These are phyloP conservation scores for Cladosporium oxysporum DNA, from an alignment of 2,329 filamentous ascomycete species.

Conservation along the genomic window DNA sequence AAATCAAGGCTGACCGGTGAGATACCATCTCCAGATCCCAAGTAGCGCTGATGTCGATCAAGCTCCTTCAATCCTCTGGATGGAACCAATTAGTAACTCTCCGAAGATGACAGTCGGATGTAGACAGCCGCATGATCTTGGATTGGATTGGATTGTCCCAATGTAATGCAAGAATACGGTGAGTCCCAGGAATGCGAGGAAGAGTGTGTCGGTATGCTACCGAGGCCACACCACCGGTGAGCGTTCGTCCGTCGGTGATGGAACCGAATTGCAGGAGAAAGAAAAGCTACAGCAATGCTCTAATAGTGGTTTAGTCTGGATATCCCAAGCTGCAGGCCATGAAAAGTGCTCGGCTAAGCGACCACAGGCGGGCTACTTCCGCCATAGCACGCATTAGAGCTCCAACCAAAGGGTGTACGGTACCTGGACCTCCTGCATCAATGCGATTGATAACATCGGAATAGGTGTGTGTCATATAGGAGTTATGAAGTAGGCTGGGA, in stretches of 20 bases:
- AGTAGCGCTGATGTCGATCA: not conserved
- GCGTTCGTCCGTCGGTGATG: not conserved
- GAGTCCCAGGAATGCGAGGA: conserved; percentile 3
- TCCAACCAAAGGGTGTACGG: not conserved
- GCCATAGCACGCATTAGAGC: not conserved
- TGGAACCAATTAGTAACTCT: not conserved
- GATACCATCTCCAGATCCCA: not conserved
- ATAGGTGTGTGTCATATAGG: not conserved
- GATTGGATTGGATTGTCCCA: not conserved
- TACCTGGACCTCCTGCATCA: not conserved
- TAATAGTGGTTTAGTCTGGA: not conserved
- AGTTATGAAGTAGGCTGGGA: not conserved
- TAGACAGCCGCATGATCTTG: not conserved
- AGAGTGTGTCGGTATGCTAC: not conserved
- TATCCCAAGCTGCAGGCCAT: not conserved
- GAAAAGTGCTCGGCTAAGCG: not conserved
- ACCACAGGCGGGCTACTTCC: not conserved
- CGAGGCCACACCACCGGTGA: conserved; percentile 1
- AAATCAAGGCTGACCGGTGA: not conserved
- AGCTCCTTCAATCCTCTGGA: not conserved
- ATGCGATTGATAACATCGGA: not conserved
- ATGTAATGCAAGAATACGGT: not conserved
- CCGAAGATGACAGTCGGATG: not conserved
- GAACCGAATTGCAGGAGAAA: not conserved
- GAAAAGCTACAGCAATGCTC: not conserved